Conservation (phyloP, 2,329 filamentous ascomycete genomes). For the Apiospora marii region DNA sequence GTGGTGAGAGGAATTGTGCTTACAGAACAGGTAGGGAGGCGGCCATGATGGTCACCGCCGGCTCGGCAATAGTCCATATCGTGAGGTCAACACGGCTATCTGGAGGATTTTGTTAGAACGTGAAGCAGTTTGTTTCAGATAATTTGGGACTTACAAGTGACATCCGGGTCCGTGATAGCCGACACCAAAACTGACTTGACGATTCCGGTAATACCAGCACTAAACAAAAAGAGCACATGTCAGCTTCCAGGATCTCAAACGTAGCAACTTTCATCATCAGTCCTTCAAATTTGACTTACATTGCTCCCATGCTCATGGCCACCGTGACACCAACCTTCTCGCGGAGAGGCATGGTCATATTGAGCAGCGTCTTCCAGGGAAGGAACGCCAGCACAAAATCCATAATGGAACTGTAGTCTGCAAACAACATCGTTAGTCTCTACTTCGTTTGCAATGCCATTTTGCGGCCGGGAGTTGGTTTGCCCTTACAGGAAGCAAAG, state of each 20-base stretch:
- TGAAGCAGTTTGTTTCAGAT: not conserved
- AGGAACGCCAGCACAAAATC: conserved; percentile 45
- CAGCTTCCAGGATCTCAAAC: not conserved
- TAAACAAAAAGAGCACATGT: conserved; percentile 23
- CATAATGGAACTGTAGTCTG: conserved; percentile 45
- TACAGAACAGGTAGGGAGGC: conserved; percentile 45
- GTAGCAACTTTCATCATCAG: not conserved
- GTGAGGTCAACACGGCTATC: conserved; percentile 45
- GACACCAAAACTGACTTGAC: conserved; percentile 45
- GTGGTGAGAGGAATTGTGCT: conserved; percentile 25
- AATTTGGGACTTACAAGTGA: conserved; percentile 36
- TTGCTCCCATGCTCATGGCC: conserved; percentile 46
- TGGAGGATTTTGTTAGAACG: not conserved
- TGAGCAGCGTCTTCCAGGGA: conserved; percentile 46
- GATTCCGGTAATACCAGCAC: conserved; percentile 44
- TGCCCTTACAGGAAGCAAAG: conserved; percentile 42
- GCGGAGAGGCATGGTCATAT: conserved; percentile 41
- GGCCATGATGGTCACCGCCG: conserved; percentile 47
- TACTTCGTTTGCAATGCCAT: not conserved
- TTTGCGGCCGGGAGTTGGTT: not conserved
- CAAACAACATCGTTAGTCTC: conserved; percentile 3
- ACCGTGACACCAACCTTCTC: conserved; percentile 45
- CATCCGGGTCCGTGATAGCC: conserved; percentile 42
- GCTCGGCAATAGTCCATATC: conserved; percentile 46
- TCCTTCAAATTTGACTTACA: conserved; percentile 34